Percentiles rank a stretch among this genome's conserved stretches.
phyloP scores from a whole-genome alignment of 192 early-diverging fungal species.

The Pilaira anomala region DNA sequence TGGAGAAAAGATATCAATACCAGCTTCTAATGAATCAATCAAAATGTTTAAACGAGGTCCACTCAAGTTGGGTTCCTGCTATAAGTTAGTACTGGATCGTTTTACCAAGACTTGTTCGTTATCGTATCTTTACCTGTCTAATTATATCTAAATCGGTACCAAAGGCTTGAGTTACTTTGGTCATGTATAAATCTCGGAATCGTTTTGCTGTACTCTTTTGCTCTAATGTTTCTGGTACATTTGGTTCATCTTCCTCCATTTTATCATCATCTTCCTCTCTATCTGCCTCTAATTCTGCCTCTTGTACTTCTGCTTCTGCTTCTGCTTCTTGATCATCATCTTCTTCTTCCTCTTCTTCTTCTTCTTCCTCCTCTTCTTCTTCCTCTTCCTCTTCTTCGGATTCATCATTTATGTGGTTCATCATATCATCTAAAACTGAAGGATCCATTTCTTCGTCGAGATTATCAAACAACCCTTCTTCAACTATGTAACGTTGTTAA shows the following conservation, averaged over 20 bases:
- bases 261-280: not conserved
- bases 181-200: conserved; percentile 39
- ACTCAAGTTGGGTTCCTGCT: conserved; percentile 33
- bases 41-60: conserved; percentile 31
- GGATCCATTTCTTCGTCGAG: conserved; percentile 29
- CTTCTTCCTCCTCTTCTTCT: conserved; percentile 2
- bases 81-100: not conserved
- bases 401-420: conserved; percentile 11
- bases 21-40: conserved; percentile 43
- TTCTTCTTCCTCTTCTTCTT: conserved; percentile 5
- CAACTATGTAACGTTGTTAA: not conserved
- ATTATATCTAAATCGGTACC: conserved; percentile 38
- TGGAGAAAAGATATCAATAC: conserved; percentile 36
- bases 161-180: conserved; percentile 39
- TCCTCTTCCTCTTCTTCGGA: not conserved
- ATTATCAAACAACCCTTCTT: conserved; percentile 28
- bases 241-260: conserved; percentile 3
- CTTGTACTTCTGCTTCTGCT: not conserved
- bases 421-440: conserved; percentile 12
- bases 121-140: conserved; percentile 23
- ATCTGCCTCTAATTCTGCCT: not conserved
- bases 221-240: not conserved
- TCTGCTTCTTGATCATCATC: conserved; percentile 4
- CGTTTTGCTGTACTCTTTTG: conserved; percentile 17
- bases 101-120: not conserved